Evolutionary conservation across 106 monocot species (phyloP).

Genomic region (Allium sativum): DNA sequence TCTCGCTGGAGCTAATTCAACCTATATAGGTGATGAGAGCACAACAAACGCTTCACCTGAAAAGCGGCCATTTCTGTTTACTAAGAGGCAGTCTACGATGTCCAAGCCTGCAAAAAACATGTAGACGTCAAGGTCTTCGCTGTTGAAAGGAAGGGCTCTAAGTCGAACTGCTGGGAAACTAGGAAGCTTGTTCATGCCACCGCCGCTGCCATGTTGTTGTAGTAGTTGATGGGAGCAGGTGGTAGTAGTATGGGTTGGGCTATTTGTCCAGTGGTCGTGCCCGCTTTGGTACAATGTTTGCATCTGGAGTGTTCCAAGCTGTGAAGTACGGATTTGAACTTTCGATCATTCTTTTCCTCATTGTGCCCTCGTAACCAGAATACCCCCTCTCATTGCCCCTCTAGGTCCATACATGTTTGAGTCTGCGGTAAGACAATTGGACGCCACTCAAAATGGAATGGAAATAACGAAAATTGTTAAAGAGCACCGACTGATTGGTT

Average conservation of each 20-base stretch:
- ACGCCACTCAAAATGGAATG: too few relatives aligned
- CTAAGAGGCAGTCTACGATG: conserved; percentile 55
- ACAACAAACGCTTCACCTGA: conserved; percentile 68
- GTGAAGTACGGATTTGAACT: conserved; percentile 92
- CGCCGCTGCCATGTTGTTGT: neutral
- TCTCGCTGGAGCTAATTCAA: conserved; percentile 61
- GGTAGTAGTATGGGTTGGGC: conserved; percentile 8
- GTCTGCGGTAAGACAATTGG: too few relatives aligned
- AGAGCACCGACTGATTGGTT: too few relatives aligned
- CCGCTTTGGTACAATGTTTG: conserved; percentile 27
- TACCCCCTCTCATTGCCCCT: conserved; percentile 71
- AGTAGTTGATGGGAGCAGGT: conserved; percentile 4
- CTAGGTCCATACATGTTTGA: too few relatives aligned
- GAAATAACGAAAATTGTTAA: too few relatives aligned
- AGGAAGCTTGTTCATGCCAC: conserved; percentile 1
- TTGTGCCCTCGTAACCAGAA: conserved; percentile 85
- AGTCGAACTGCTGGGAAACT: conserved; percentile 48
- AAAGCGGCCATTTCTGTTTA: conserved; percentile 69
- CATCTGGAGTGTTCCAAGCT: conserved; percentile 30
- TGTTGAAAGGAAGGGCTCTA: conserved; percentile 66
- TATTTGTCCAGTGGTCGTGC: conserved; percentile 19
- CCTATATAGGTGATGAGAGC: conserved; percentile 54
- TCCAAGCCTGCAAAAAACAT: conserved; percentile 69
- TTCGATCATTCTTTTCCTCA: conserved; percentile 89
- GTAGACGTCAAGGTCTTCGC: conserved; percentile 56